Evolutionary conservation across 371 early-diverging fungal genomes (phyloP), one percentile per base, ranked within the genome.

Genomic region (Mucor ambiguus): DNA sequence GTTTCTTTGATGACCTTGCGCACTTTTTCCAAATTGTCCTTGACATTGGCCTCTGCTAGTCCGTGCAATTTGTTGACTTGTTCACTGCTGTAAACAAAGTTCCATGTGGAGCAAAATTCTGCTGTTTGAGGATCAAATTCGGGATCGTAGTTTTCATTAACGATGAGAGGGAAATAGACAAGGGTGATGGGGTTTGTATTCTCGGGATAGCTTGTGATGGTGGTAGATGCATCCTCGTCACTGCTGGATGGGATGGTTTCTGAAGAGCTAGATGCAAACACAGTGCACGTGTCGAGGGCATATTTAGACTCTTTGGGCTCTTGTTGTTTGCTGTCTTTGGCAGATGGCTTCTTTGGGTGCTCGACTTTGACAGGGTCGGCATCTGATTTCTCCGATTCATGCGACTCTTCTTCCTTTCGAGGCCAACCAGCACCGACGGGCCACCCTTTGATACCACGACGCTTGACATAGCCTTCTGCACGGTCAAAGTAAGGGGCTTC

Each of bases 91-190:
- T 89, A 85, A 29, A 84, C 83, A 77, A 88, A 88, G 61, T 91
- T 91, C 69, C 85, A 91, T 0, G 91, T 91, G 11, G 82, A 83
- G 24, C 87, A 87, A 48, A 90, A 88, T 7, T 82, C 82, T 1
- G 85, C 86, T 8, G 71, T 81, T 56, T 79, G 83, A 7, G 91
- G 91, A 68, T 90, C 86, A 73, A 89, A 90, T 0, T 82, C 85
- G 6, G 75, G 72, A 57, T 85, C 80, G 55, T 82, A 79, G 33
- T 77, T 72, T 24, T 74, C 70, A 55, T 89, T 88, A 4, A 78
- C 75, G 61, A 89, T 83, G 29, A 89, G 70, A 2, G 91, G 91
- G 58, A 87, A 79, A 64, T 90, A 89, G 26, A 89, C 59, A 10
- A 90, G 22, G 7, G 84, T 83, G 32, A 89, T 80, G 6, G 87